These are phyloP conservation scores for Tieghemostelium lacteum DNA, from an alignment of 78 protist species.

Conservation along the genomic window DNA sequence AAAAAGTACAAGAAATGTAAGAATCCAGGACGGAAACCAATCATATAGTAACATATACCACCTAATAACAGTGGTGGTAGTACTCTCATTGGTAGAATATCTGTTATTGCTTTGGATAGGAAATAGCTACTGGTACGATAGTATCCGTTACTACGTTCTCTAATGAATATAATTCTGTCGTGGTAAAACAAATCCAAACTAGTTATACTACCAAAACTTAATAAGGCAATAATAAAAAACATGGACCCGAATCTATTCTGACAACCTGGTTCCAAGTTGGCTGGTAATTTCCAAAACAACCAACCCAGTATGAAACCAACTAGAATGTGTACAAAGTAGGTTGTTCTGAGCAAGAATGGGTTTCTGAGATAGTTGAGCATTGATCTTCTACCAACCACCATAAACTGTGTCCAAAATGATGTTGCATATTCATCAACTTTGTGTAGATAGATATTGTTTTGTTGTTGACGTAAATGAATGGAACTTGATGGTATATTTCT, in stretches of 20 bases:
- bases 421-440: slow-evolving; percentile 71
- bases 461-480: slow-evolving; percentile 10
- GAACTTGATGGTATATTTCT: background rate
- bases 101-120: slow-evolving; percentile 83
- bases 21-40: slow-evolving; percentile 82
- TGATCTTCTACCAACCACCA: slow-evolving; percentile 74
- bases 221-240: slow-evolving; percentile 42
- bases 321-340: slow-evolving; percentile 39
- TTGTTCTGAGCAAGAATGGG: slow-evolving; percentile 78
- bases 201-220: slow-evolving; percentile 82
- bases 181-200: slow-evolving; percentile 79
- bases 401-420: slow-evolving; percentile 79
- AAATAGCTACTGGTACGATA: slow-evolving; percentile 81
- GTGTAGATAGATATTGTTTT: background rate
- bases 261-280: slow-evolving; percentile 52
- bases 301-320: slow-evolving; percentile 84
- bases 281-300: slow-evolving; percentile 76
- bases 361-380: slow-evolving; percentile 80
- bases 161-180: slow-evolving; percentile 76
- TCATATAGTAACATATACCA: slow-evolving; percentile 86
- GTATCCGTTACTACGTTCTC: slow-evolving; percentile 86
- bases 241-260: slow-evolving; percentile 70
- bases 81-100: slow-evolving; percentile 88
- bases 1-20: slow-evolving; percentile 73
- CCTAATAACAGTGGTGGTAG: slow-evolving; percentile 87